Evolutionary conservation across 768 basidiomycete species (phyloP).

Genomic region (Boletales sp.): DNA sequence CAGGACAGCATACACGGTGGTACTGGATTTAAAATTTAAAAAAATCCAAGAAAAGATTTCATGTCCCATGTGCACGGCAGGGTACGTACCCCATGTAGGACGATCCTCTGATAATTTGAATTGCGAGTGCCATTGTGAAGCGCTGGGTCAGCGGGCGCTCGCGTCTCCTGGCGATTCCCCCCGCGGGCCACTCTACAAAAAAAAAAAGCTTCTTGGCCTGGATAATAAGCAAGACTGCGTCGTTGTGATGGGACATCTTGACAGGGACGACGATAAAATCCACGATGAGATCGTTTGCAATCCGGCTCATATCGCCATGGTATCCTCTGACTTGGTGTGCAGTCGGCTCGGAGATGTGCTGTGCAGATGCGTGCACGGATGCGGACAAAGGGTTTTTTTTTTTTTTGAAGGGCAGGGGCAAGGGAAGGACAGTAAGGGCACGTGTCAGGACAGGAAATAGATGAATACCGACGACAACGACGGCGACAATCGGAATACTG

Average conservation of each 20-base stretch:
- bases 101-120: too few relatives aligned
- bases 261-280: constrained; percentile 10
- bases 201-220: constrained; percentile 9
- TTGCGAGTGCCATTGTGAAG: constrained; percentile 3
- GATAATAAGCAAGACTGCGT: constrained; percentile 6
- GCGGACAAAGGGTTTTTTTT: too few relatives aligned
- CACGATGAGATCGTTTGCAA: constrained; percentile 12
- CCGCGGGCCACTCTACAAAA: constrained; percentile 12
- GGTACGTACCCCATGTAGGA: too few relatives aligned
- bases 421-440: too few relatives aligned
- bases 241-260: constrained; percentile 4
- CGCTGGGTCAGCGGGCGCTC: constrained; percentile 6
- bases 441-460: too few relatives aligned
- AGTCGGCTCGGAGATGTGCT: constrained; percentile 3
- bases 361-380: constrained; percentile 5
- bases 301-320: constrained; percentile 9
- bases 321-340: constrained; percentile 5
- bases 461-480: too few relatives aligned
- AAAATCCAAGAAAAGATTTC: too few relatives aligned
- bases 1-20: too few relatives aligned
- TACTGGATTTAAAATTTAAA: too few relatives aligned
- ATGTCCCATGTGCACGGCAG: too few relatives aligned
- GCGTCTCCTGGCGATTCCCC: constrained; percentile 5
- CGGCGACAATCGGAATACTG: too few relatives aligned
- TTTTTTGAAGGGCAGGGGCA: too few relatives aligned